Base-by-base conservation (phyloP, 1,284 basidiomycete genomes). In the Mycena sp. region DNA sequence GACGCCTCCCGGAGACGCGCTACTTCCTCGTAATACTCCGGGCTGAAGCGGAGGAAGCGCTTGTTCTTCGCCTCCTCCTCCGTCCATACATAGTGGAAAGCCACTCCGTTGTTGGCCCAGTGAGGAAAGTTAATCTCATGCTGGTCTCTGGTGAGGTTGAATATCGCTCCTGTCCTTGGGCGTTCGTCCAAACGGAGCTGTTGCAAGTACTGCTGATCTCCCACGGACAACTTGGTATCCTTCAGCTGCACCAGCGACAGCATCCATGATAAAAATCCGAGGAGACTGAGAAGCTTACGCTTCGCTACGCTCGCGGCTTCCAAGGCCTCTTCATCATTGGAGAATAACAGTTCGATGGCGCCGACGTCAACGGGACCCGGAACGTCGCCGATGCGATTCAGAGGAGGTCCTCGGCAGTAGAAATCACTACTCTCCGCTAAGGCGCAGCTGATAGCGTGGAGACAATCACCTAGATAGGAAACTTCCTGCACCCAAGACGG, bases 271-370 rank as follows among this genome's bases (percentile, higher is more conserved):
- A 59, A 8, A 9, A 38, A 59, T 1, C 56, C 56, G 11, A 59
- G 1, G 14, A 18, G 30, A n/a, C 56, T 59, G 1, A 38, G 18
- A 0, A 65, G 30, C 2, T 9, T 4, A 4, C 30, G 30, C 4
- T 30, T 30, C 30, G 30, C 30, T 30, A 4, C 4, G 4, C 30
- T 30, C 4, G 54, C 63, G 6, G 25, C 52, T 6, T 20, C 7
- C 8, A 34, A 52, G 1, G 63, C 63, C 2, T 18, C 38, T 1
- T 25, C n/a, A 1, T 30, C 38, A 8, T 44, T 34, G 4, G 2
- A 7, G 34, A 44, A 25, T 3, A 37, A 1, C 0, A 4, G 1
- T 1, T 1, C n/a, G 1, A 63, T 1, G 7, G 14, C 7, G 0
- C 16, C 18, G 2, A n/a, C 20, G 3, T 63, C 50, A 0, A 54